Conservation (phyloP, 441 rosid genomes). For the Euphorbia schlechtendalii region DNA sequence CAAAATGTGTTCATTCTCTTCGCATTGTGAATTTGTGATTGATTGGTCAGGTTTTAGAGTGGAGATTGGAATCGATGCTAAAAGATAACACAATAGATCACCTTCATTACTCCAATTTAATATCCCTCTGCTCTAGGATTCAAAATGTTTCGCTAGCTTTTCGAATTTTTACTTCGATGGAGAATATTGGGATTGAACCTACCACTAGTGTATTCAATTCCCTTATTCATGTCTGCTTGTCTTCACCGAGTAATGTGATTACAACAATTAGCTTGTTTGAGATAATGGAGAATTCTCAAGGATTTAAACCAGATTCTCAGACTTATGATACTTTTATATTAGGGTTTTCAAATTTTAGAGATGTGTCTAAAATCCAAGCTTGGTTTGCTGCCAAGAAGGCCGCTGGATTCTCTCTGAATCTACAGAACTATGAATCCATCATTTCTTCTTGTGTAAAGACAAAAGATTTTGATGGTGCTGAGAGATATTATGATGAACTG, state of each 20-base stretch:
- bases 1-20: too few species aligned
- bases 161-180: conserved; percentile 32
- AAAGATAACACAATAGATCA: conserved; percentile 17
- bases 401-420: conserved; percentile 25
- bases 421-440: conserved; percentile 28
- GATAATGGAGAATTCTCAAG: conserved; percentile 32
- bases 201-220: conserved; percentile 29
- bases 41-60: conserved; percentile 31
- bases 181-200: conserved; percentile 28
- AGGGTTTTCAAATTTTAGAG: conserved; percentile 29
- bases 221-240: conserved; percentile 24
- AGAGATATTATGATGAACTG: conserved; percentile 25
- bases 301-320: conserved; percentile 22
- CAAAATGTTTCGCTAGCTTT: conserved; percentile 26
- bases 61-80: conserved; percentile 36
- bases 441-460: conserved; percentile 24
- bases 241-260: conserved; percentile 12
- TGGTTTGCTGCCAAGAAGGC: conserved; percentile 31
- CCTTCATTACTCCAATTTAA: conserved; percentile 22
- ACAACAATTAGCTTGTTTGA: conserved; percentile 33
- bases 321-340: conserved; percentile 31
- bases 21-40: neutral
- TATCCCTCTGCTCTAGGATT: conserved; percentile 31
- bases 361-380: conserved; percentile 22
- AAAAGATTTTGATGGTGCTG: conserved; percentile 26